These are phyloP conservation scores for Pholiota microspora DNA, from an alignment of 768 basidiomycete species.

Conservation along the genomic window DNA sequence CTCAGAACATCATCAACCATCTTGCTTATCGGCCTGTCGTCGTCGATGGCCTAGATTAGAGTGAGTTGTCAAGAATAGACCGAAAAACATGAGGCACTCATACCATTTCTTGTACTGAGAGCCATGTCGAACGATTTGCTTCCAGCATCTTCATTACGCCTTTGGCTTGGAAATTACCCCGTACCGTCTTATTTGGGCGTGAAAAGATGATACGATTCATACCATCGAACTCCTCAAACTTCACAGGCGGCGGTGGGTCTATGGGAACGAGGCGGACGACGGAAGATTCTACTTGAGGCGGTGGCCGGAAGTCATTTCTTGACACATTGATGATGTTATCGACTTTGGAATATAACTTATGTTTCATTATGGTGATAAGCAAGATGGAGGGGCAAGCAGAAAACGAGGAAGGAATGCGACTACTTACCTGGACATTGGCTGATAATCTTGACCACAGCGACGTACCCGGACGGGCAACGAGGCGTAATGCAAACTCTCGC, in stretches of 20 bases:
- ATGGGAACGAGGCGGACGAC: conserved; percentile 90
- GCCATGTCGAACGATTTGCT: conserved; percentile 91
- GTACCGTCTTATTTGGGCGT: conserved; percentile 84
- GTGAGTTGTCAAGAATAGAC: conserved; percentile 1
- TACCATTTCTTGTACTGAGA: conserved; percentile 73
- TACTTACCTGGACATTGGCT: conserved; percentile 81
- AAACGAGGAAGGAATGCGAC: not conserved
- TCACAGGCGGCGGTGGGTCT: conserved; percentile 93
- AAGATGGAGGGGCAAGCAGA: no score
- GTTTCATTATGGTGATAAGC: conserved; percentile 6
- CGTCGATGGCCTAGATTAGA: conserved; percentile 58
- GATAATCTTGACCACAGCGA: conserved; percentile 91
- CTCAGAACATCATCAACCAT: conserved; percentile 72
- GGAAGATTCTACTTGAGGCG: conserved; percentile 90
- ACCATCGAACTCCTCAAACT: conserved; percentile 98
- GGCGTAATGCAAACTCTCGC: conserved; percentile 93
- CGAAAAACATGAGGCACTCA: not conserved
- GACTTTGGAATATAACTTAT: conserved; percentile 85
- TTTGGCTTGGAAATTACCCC: conserved; percentile 90
- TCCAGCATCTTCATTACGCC: conserved; percentile 95
- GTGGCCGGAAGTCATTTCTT: conserved; percentile 96
- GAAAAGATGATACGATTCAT: conserved; percentile 88
- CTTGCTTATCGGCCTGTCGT: conserved; percentile 64
- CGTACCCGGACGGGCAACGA: conserved; percentile 82
- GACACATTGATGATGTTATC: conserved; percentile 95